A percentile compares a stretch with the other conserved stretches of the same genome.
Conservation (phyloP, 768 basidiomycete genomes). For the Coprinopsis marcescibilis region DNA sequence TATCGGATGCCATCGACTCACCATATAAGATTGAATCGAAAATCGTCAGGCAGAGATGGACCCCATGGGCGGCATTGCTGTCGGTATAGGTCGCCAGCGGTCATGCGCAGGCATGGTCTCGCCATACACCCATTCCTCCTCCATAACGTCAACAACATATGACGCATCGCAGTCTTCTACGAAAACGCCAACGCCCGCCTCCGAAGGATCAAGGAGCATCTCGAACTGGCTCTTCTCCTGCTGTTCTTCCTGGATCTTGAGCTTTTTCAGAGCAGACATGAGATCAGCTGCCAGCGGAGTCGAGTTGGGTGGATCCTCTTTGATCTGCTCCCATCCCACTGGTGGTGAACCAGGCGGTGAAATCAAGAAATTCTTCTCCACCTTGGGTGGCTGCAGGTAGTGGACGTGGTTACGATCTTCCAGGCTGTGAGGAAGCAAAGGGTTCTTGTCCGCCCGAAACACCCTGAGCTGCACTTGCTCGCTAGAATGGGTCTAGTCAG, state of each 20-base stretch:
- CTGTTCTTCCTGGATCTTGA: conserved; percentile 48
- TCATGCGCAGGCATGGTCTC: conserved; percentile 45
- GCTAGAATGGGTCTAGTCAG: conserved; percentile 27
- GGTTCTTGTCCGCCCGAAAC: conserved; percentile 69
- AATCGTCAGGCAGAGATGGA: conserved; percentile 32
- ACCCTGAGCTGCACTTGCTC: conserved; percentile 53
- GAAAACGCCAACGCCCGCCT: conserved; percentile 73
- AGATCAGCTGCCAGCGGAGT: conserved; percentile 85
- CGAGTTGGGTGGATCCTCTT: conserved; percentile 85
- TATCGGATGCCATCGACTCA: conserved; percentile 13
- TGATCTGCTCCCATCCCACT: conserved; percentile 90
- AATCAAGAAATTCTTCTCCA: conserved; percentile 94
- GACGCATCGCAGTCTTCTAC: conserved; percentile 65
- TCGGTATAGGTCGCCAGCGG: conserved; percentile 47
- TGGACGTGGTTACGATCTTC: conserved; percentile 29
- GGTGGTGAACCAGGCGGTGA: conserved; percentile 98
- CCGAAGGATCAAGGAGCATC: conserved; percentile 61
- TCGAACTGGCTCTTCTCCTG: conserved; percentile 33
- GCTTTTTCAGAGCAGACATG: conserved; percentile 65
- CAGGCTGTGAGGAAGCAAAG: conserved; percentile 36
- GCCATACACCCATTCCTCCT: conserved; percentile 63
- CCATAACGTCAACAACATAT: conserved; percentile 34
- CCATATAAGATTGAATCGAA: conserved; percentile 16
- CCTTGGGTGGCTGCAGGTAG: conserved; percentile 69
- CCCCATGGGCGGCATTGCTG: conserved; percentile 57